Evolutionary conservation across 768 basidiomycete genomes (phyloP).

Genomic region (Lactarius pseudohatsudake): DNA sequence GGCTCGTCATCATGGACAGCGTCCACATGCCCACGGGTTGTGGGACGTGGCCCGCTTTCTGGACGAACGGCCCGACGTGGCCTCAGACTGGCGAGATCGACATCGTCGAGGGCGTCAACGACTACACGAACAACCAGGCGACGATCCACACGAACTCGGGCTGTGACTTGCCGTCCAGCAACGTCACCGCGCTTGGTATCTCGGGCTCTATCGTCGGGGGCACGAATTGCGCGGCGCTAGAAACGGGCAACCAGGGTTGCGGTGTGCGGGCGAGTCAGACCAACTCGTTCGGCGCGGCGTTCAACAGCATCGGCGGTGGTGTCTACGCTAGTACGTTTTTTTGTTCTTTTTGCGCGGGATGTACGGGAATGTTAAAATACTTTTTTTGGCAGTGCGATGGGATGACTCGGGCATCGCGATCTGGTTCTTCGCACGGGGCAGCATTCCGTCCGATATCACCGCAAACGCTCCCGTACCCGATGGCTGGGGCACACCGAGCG

Average conservation of each 20-base stretch:
- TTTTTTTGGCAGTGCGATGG: constrained; percentile 61
- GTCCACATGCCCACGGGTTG: constrained; percentile 90
- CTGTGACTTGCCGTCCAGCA: constrained; percentile 57
- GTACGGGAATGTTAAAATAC: constrained; percentile 16
- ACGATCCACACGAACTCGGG: constrained; percentile 78
- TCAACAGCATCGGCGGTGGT: constrained; percentile 84
- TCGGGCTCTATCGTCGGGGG: constrained; percentile 66
- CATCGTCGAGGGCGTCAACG: constrained; percentile 80
- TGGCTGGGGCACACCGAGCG: constrained; percentile 75
- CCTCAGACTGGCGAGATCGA: constrained; percentile 75
- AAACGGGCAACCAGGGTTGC: constrained; percentile 79
- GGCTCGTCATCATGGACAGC: constrained; percentile 78
- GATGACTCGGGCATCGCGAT: constrained; percentile 70
- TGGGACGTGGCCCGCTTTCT: constrained; percentile 72
- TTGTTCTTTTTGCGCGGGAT: background rate
- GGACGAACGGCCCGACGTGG: constrained; percentile 57
- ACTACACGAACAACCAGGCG: constrained; percentile 79
- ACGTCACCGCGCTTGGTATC: constrained; percentile 49
- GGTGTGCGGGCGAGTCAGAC: constrained; percentile 62
- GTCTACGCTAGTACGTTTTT: constrained; percentile 79
- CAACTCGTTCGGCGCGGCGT: constrained; percentile 79
- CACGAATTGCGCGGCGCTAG: constrained; percentile 67
- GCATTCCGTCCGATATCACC: constrained; percentile 75
- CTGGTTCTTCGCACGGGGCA: constrained; percentile 76
- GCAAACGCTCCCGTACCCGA: constrained; percentile 72